Base-by-base conservation (phyloP, 805 yeast species). In the Saccharomycopsis guyanensis region DNA sequence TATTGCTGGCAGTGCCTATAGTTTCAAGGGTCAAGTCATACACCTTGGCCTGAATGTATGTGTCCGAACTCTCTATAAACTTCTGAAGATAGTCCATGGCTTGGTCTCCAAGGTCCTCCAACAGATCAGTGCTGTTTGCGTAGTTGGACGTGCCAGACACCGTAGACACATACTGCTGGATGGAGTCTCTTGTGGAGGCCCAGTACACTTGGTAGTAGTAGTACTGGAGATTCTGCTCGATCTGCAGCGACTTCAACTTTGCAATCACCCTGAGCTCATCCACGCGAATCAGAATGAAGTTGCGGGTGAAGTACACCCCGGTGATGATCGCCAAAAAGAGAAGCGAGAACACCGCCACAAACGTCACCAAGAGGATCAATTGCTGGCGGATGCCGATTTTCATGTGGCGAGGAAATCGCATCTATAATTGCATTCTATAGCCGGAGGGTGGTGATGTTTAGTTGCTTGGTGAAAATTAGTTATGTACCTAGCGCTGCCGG, bases 241-340 rank as follows among this genome's bases (percentile, higher is more conserved):
- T 68, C 61, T 88, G 96, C 0, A 89, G 75, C 0, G 91, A 78
- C 61, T 86, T 87, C 46, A 88, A 66, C 60, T 84, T 84, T 2
- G 95, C 84, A 18, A 87, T 84, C 38, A 86, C 86, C 55, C 75
- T 76, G 22, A 88, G 66, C 47, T 88, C 73, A 51, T 85, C 88
- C 1, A 80, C 76, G 56, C 94, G 70, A 38, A 84, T 62, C 40
- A 72, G 63, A 25, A 78, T 72, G 49, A 81, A 76, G 52, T 77
- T 82, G 18, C 68, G 61, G 3, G 86, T 75, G 60, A 83, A 86
- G 61, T 85, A 85, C 3, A 82, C 74, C 42, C 85, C 93, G 7
- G 86, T 76, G 20, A 83, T 87, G 18, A 84, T 68, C 4, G 93
- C 88, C 38, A 88, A 64, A 1, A 86, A 78, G 24, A 82, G 69